Evolutionary conservation across 2,329 filamentous ascomycete species (phyloP), one percentile per base, ranked within the genome.

Genomic region (Hypoxylon sp.): DNA sequence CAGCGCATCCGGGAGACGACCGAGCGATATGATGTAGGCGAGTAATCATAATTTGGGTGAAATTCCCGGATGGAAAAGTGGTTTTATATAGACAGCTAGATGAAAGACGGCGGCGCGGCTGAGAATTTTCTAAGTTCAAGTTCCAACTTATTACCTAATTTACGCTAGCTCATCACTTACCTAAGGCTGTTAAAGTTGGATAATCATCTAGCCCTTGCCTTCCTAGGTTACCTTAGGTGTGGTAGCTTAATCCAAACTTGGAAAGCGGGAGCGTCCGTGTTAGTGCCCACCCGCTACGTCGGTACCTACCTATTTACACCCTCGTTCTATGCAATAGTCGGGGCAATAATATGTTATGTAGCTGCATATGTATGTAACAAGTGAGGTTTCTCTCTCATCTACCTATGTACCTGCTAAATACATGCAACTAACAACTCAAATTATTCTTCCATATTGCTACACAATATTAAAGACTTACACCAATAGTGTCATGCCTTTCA

Each of bases 111-210:
- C 32, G 31, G 44, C 57, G 66, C 66, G 66, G 68, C 70, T 71
- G 68, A 72, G 68, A 72, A 63, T 63, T 72, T 71, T 65, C 62
- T 54, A 46, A 46, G 10, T 37, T 27, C 27, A 37, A 54, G 42
- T 46, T 27, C 24, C 24, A 4, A 47, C 19, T 59, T 59, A 63
- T 59, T 67, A 60, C 65, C 59, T 67, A 58, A 67, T 67, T 37
- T 3, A 46, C 32, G 39, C 58, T 62, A 67, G 64, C 44, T 39
- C 35, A 35, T 54, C 47, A 32, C 31, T 55, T 56, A 35, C 37
- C 8, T 32, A 24, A 29, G 27, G 11, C 46, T 48, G 8, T 29
- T 32, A 46, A 32, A 24, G 10, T 29, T 56, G 42, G 37, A 15
- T 37, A 57, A 21, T 17, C 7, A 19, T 17, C 53, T 55, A 13